Base-by-base conservation (phyloP, 2,329 filamentous ascomycete genomes). In the Diaporthe ampelina region DNA sequence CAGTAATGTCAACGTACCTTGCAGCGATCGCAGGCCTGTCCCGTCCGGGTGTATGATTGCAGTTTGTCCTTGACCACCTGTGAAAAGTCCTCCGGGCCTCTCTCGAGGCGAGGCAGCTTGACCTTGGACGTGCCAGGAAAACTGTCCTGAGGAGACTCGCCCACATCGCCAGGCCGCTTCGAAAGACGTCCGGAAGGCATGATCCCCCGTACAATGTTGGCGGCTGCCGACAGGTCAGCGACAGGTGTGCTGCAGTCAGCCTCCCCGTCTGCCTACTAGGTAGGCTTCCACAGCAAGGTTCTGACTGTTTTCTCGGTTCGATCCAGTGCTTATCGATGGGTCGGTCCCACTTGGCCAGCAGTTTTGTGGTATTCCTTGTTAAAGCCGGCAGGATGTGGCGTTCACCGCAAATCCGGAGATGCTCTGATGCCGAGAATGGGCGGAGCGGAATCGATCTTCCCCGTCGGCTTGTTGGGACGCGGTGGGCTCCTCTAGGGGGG, bases 1-100 rank as follows among this genome's bases (percentile, higher is more conserved):
- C 32, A 26, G 45, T 9, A 67, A 67, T 29, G 9, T 9, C 63
- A 17, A 75, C 88, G 78, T 83, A 94, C 93, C 89, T 96, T 97
- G 88, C 95, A 97, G 73, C 95, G 89, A 84, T 97, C 94, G 87
- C 94, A 97, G 43, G 94, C 94, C 84, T 97, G 94, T 13, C 94
- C 94, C 0, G 94, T 97, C 73, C 89, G 85, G 26, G 88, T 89
- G 76, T 89, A 89, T 4, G 87, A 86, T 76, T 88, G 86, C 58
- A 90, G 82, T 72, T 88, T 87, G 79, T 82, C 88, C 83, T 90
- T 90, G 77, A 90, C 88, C 43, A 88, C 86, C 73, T 82, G 86
- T 4, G 88, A 90, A 76, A 90, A 91, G 77, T 89, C 87, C 67
- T 88, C 85, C 32, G 83, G 79, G 5, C 83, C 83, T 72, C 85